phyloP scores from a whole-genome alignment of 768 basidiomycete species.

The Rhizopogon rudus region DNA sequence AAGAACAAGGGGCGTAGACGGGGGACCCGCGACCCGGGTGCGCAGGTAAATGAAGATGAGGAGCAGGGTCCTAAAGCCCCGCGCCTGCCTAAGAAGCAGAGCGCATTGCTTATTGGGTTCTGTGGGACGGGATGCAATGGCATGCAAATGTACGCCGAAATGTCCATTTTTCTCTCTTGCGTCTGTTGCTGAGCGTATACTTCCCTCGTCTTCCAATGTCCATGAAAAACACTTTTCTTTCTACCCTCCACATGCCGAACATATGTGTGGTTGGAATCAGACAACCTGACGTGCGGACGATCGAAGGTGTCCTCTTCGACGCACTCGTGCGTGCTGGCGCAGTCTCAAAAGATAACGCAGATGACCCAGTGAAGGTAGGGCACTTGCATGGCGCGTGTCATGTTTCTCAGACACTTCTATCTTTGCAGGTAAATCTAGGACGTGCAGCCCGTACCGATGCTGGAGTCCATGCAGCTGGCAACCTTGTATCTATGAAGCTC shows the following conservation, averaged over 20 bases:
- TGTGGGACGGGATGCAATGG: constrained; percentile 90
- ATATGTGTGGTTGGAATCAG: constrained; percentile 29
- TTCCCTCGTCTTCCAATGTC: neutral
- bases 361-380: constrained; percentile 79
- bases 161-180: neutral
- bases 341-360: constrained; percentile 91
- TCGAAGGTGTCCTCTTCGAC: constrained; percentile 86
- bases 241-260: neutral
- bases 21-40: constrained; percentile 33
- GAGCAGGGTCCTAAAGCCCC: constrained; percentile 34
- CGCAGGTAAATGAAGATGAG: constrained; percentile 17
- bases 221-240: neutral
- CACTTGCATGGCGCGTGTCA: neutral
- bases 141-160: constrained; percentile 85
- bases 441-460: constrained; percentile 95
- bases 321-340: constrained; percentile 88
- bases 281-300: constrained; percentile 72
- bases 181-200: neutral
- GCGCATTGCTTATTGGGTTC: constrained; percentile 83
- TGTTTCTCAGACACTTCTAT: neutral
- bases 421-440: constrained; percentile 67
- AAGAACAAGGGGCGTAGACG: constrained; percentile 36
- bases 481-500: constrained; percentile 88
- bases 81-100: constrained; percentile 78
- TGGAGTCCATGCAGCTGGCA: constrained; percentile 96